Evolutionary conservation across 352 stramenopile species (phyloP).

Genomic region (Phytopythium litorale): DNA sequence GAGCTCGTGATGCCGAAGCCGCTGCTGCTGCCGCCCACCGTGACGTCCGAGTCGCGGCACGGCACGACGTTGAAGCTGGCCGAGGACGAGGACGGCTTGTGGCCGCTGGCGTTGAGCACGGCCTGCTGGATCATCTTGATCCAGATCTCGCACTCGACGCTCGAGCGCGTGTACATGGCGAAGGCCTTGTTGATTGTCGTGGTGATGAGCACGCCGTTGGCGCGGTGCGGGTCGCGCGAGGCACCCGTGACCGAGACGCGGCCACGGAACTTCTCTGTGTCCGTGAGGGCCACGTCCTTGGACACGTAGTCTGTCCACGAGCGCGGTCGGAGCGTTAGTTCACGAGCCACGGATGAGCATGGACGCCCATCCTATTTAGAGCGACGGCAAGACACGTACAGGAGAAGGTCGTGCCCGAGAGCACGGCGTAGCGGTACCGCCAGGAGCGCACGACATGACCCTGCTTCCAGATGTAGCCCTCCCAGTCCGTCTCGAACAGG

Average conservation of each 20-base stretch:
- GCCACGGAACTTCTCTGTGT: constrained; percentile 83
- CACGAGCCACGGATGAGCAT: neutral
- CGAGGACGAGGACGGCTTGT: constrained; percentile 38
- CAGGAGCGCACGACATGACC: constrained; percentile 83
- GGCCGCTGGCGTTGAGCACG: constrained; percentile 40
- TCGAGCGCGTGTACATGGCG: constrained; percentile 77
- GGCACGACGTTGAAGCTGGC: constrained; percentile 50
- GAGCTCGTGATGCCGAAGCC: constrained; percentile 7
- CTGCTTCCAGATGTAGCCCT: constrained; percentile 88
- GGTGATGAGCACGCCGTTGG: constrained; percentile 78
- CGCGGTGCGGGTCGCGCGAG: constrained; percentile 50
- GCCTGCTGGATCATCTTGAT: constrained; percentile 81
- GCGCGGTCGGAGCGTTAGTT: constrained; percentile 1
- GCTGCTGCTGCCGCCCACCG: constrained; percentile 23
- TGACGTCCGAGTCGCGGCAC: constrained; percentile 55
- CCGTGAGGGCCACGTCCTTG: constrained; percentile 71
- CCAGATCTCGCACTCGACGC: constrained; percentile 82
- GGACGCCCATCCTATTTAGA: neutral
- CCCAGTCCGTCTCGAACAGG: constrained; percentile 86
- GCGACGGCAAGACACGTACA: constrained; percentile 16
- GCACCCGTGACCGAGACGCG: constrained; percentile 78
- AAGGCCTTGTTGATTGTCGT: constrained; percentile 88
- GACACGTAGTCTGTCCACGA: constrained; percentile 50
- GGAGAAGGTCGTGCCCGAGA: constrained; percentile 74
- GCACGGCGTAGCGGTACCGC: constrained; percentile 79